Percentiles rank a stretch among this genome's conserved stretches.
Evolutionary conservation across 1,139 yeast species (phyloP).

Genomic region (Candida tropicalis): DNA sequence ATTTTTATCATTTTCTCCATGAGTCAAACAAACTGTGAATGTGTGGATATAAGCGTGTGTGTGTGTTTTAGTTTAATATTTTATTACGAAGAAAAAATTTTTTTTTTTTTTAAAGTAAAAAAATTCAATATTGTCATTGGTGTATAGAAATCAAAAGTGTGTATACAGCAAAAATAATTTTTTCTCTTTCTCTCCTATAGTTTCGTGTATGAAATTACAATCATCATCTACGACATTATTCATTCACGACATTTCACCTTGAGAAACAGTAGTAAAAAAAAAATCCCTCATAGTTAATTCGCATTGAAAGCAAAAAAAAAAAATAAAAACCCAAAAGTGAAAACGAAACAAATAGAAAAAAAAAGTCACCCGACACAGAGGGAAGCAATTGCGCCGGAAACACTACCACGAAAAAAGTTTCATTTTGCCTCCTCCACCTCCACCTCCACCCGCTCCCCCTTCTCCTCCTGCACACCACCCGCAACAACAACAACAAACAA

Average conservation of each 20-base stretch:
- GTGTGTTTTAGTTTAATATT: constrained; percentile 2
- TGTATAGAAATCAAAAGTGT: too few species aligned
- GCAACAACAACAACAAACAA: too few species aligned
- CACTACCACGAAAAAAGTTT: constrained; percentile 1
- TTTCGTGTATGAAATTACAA: neutral
- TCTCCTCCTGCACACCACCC: too few species aligned
- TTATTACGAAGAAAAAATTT: neutral
- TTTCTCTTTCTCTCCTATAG: neutral
- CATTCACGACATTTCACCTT: too few species aligned
- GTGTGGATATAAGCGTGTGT: neutral
- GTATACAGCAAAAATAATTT: neutral
- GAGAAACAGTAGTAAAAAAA: neutral
- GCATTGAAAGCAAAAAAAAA: neutral
- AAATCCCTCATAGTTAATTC: constrained; percentile 8
- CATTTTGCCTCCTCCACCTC: neutral
- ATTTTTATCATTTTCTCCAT: too few species aligned
- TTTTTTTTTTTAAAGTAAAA: too few species aligned
- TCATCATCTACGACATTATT: constrained; percentile 1
- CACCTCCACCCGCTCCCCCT: neutral
- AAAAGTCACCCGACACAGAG: constrained; percentile 4
- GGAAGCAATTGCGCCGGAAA: neutral
- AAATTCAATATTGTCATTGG: too few species aligned
- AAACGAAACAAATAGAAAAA: too few species aligned
- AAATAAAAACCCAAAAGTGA: too few species aligned
- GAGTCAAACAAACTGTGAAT: too few species aligned